Evolutionary conservation across 2,329 filamentous ascomycete genomes (phyloP).

Genomic region (Parastagonospora avenae): DNA sequence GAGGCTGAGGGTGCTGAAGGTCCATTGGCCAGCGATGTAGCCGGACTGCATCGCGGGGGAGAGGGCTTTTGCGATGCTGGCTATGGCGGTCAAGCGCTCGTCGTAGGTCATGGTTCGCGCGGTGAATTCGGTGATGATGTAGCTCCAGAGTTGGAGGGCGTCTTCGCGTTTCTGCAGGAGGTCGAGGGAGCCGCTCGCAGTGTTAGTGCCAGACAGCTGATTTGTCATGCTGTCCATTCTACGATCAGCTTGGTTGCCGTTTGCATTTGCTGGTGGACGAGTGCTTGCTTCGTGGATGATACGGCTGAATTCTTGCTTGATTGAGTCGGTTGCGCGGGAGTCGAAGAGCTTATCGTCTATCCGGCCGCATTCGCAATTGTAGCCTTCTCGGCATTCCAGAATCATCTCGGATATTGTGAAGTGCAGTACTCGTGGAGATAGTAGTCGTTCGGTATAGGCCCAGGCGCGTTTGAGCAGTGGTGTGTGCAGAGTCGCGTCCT

Average conservation of each 20-base stretch:
- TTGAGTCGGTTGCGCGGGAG: conserved; percentile 37
- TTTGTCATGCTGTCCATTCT: conserved; percentile 34
- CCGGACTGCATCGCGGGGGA: conserved; percentile 31
- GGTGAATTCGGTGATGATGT: conserved; percentile 44
- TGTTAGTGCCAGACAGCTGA: conserved; percentile 34
- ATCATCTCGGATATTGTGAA: conserved; percentile 45
- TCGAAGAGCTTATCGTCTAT: conserved; percentile 39
- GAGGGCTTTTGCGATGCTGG: conserved; percentile 37
- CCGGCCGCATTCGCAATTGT: conserved; percentile 44
- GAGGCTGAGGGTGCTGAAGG: conserved; percentile 39
- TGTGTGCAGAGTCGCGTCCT: conserved; percentile 36
- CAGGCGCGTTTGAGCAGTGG: conserved; percentile 42
- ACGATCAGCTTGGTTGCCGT: conserved; percentile 17
- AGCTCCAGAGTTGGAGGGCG: conserved; percentile 41
- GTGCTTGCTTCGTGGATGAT: conserved; percentile 25
- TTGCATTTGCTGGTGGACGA: conserved; percentile 10
- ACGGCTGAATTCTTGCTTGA: conserved; percentile 42
- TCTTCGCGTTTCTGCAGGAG: conserved; percentile 30
- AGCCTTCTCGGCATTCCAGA: conserved; percentile 43
- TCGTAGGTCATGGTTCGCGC: conserved; percentile 42
- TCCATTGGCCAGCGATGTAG: conserved; percentile 46
- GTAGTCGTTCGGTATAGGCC: conserved; percentile 39
- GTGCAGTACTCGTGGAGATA: conserved; percentile 40
- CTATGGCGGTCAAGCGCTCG: conserved; percentile 39
- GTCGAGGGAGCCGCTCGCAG: conserved; percentile 25